Base-by-base conservation (phyloP, 345 rosid genomes). In the Dimocarpus longan region DNA sequence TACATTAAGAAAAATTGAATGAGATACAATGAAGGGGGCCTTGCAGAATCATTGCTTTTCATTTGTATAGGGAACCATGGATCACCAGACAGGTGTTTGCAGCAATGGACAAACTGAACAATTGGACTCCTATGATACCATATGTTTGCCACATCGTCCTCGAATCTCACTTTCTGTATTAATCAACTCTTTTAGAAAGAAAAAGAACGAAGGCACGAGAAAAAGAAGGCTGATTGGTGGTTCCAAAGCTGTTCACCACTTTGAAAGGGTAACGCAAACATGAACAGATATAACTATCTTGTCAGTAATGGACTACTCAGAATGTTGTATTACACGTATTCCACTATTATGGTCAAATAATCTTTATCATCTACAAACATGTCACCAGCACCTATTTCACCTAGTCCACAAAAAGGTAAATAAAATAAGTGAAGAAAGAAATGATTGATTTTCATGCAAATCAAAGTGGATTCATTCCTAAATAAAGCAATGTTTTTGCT, bases 231-330 rank as follows among this genome's bases (percentile, higher is more conserved):
- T 32, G 37, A 32, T 32, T 32, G 37, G 37, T 32, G 37, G 3
- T 32, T 32, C 37, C 37, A 32, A 1, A 32, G 4, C 37, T 32
- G 2, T 32, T 32, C 2, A 32, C 37, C 52, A 46, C 12, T 46
- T 46, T 46, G 10, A 6, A 46, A 46, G 18, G 57, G 10, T 4
- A n/a, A 59, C 2, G 11, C 57, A n/a, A 19, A 6, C 22, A 8
- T 0, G 26, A 21, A n/a, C 24, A 8, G 22, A 59, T 2, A 50
- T 15, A 52, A 10, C 57, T 7, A 12, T 13, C 57, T 59, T 21
- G 16, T n/a, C 3, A 59, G 24, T 48, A 78, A 85, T 82, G 84
- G 86, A 68, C 9, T 75, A 50, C 84, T 86, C 91, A 86, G 85
- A 86, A 75, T 80, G 68, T 60, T 46, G 10, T 46, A 46, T 9